These are phyloP conservation scores for Colletotrichum acutatum DNA, from an alignment of 2,329 filamentous ascomycete species.

Conservation along the genomic window DNA sequence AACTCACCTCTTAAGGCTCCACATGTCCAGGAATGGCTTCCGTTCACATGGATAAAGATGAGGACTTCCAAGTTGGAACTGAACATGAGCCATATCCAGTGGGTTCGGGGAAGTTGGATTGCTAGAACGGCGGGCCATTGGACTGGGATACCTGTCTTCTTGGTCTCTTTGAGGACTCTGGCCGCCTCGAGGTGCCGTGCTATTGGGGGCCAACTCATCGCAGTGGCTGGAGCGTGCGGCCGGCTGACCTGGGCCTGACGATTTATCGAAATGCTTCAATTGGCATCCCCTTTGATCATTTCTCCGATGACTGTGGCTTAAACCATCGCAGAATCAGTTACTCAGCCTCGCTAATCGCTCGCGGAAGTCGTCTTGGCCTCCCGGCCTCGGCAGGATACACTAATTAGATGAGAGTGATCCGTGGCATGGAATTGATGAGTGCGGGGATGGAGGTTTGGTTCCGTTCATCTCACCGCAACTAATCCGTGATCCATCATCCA, in stretches of 20 bases:
- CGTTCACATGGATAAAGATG: not conserved
- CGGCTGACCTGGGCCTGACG: constrained; percentile 7
- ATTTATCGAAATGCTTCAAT: constrained; percentile 17
- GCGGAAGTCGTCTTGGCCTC: constrained; percentile 8
- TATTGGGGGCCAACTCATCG: constrained; percentile 16
- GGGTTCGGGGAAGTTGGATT: constrained; percentile 16
- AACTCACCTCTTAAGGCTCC: constrained; percentile 1
- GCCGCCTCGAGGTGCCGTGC: constrained; percentile 12
- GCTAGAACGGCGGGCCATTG: constrained; percentile 21
- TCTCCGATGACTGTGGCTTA: not conserved
- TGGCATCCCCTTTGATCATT: not conserved
- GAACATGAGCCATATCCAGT: constrained; percentile 18
- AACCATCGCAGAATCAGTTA: not conserved
- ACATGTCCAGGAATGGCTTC: constrained; percentile 15
- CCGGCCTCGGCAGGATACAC: constrained; percentile 13
- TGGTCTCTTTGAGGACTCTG: constrained; percentile 16
- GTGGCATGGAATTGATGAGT: not conserved
- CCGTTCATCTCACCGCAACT: constrained; percentile 33
- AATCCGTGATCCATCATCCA: constrained; percentile 23
- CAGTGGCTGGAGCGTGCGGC: constrained; percentile 12
- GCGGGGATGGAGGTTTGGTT: constrained; percentile 19
- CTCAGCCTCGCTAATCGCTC: constrained; percentile 30
- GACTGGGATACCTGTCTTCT: constrained; percentile 14
- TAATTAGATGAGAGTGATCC: not conserved
- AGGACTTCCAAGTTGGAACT: constrained; percentile 11